These are phyloP conservation scores for Comarum palustre DNA, from an alignment of 306 rosid genomes.

Conservation along the genomic window DNA sequence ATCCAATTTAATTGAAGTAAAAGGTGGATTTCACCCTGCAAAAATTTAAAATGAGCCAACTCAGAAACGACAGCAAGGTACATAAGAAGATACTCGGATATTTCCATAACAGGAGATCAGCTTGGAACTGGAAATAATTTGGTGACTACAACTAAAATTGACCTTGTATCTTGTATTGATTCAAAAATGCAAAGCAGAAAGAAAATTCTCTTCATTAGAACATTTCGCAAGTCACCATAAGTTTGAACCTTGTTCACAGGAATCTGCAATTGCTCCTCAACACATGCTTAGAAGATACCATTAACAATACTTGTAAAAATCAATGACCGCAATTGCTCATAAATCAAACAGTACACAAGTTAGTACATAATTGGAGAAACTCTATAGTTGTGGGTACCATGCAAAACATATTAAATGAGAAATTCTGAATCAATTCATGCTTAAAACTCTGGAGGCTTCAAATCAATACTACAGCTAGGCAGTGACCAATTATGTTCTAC, in stretches of 20 bases:
- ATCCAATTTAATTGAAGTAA: no score
- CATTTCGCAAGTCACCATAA: conserved; percentile 80
- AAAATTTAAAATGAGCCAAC: no score
- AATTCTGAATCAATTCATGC: conserved; percentile 91
- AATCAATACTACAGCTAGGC: conserved; percentile 54
- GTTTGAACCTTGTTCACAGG: conserved; percentile 87
- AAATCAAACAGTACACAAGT: no score
- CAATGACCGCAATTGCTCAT: no score
- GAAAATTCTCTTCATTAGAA: conserved; percentile 97
- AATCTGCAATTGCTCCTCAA: no score
- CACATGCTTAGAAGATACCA: no score
- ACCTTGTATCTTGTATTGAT: conserved; percentile 98
- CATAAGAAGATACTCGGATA: conserved; percentile 15
- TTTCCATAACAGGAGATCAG: no score
- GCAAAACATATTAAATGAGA: conserved; percentile 89
- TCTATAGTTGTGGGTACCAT: conserved; percentile 52
- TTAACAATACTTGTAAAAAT: no score
- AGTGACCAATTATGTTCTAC: conserved; percentile 94
- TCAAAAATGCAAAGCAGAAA: conserved; percentile 95
- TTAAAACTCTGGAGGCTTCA: conserved; percentile 87
- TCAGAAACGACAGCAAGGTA: no score
- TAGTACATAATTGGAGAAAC: conserved; percentile 8
- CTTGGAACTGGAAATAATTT: conserved; percentile 15
- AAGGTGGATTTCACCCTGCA: no score
- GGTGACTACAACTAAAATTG: conserved; percentile 19